Evolutionary conservation across 139 green algal species (phyloP).

Genomic region (Tetradesmus lagerheimii): DNA sequence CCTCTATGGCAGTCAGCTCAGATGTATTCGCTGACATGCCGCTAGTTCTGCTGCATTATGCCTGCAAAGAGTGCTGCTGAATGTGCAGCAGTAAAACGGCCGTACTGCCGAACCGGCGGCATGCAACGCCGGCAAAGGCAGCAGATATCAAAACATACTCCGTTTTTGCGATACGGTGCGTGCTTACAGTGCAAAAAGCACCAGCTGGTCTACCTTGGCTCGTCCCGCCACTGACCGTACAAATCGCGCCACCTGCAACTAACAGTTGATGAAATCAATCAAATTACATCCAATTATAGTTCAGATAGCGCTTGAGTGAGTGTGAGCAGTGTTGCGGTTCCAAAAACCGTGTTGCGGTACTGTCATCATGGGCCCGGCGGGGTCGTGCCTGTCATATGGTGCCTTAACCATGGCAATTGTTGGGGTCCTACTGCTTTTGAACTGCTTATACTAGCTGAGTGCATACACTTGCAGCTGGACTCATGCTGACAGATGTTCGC

Average conservation of each 20-base stretch:
- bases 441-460: no score
- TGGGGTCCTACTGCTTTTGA: no score
- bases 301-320: not conserved
- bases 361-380: not conserved
- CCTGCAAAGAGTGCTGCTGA: not conserved
- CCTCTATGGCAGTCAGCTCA: no score
- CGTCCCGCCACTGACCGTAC: not conserved
- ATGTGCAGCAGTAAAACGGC: not conserved
- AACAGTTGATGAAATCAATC: not conserved
- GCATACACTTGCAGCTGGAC: no score
- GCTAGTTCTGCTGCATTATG: not conserved
- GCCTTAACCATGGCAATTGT: no score
- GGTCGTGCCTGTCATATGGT: not conserved
- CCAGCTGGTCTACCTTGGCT: not conserved
- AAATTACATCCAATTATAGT: not conserved
- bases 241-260: not conserved
- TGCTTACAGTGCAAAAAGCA: not conserved
- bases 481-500: no score
- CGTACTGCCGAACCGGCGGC: not conserved
- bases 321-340: not conserved
- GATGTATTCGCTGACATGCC: not conserved
- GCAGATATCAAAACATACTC: not conserved
- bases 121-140: not conserved
- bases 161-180: not conserved
- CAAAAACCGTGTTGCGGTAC: not conserved